Conservation (phyloP, 352 stramenopile species). For the Phytopythium montanum region DNA sequence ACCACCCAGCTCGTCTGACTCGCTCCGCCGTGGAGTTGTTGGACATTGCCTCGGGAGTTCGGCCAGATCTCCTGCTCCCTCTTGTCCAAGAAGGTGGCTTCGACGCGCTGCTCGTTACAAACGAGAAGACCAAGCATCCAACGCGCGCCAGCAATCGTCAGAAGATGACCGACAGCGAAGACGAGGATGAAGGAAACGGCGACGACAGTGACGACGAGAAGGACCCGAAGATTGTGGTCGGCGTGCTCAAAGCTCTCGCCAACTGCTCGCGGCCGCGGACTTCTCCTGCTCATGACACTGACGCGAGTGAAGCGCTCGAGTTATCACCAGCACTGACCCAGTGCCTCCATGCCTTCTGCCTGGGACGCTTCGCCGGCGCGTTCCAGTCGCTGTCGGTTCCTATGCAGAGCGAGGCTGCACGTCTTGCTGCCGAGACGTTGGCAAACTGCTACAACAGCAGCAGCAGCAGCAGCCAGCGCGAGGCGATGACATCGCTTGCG, state of each 20-base stretch:
- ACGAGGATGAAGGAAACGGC: conserved; percentile 20
- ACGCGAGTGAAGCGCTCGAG: conserved; percentile 11
- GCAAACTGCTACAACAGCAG: conserved; percentile 38
- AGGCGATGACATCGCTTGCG: conserved; percentile 35
- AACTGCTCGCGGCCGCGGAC: conserved; percentile 55
- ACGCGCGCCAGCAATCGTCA: background rate
- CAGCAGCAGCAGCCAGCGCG: no score
- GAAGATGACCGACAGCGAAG: background rate
- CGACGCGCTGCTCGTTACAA: conserved; percentile 38
- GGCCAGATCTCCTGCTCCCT: conserved; percentile 44
- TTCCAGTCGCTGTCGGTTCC: conserved; percentile 19
- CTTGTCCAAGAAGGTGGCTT: conserved; percentile 49
- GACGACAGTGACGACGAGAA: conserved; percentile 28
- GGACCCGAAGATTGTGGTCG: conserved; percentile 47
- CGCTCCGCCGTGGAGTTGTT: conserved; percentile 54
- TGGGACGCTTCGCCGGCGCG: conserved; percentile 24
- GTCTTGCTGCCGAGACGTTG: conserved; percentile 47
- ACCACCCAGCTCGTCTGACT: conserved; percentile 35
- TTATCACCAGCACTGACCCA: conserved; percentile 31
- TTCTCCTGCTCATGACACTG: background rate
- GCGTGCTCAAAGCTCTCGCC: conserved; percentile 42
- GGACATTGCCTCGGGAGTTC: conserved; percentile 39
- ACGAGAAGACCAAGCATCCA: conserved; percentile 1
- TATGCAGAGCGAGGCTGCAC: conserved; percentile 37
- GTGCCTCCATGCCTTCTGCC: conserved; percentile 50